These are phyloP conservation scores for Phaseolus coccineus DNA, from an alignment of 331 rosid species.

Conservation along the genomic window DNA sequence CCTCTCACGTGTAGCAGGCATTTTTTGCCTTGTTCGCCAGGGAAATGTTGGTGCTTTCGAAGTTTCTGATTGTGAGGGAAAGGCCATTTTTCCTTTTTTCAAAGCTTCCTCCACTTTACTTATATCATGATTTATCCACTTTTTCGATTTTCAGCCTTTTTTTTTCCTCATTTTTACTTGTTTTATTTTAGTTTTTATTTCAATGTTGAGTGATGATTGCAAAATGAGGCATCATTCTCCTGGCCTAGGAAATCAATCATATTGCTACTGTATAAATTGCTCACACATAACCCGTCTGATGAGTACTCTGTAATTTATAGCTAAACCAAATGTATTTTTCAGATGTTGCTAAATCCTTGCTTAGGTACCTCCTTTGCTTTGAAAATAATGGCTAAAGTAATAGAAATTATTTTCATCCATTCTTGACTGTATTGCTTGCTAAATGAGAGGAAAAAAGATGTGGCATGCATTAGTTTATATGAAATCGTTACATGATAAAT, in stretches of 20 bases:
- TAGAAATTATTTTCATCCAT: not conserved
- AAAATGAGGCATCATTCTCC: not conserved
- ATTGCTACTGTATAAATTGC: slow-evolving; percentile 6
- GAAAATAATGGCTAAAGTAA: not conserved
- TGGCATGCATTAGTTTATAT: slow-evolving; percentile 15
- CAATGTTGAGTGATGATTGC: slow-evolving; percentile 14
- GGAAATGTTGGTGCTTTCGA: slow-evolving; percentile 8
- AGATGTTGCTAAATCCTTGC: slow-evolving; percentile 4
- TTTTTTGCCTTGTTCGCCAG: slow-evolving; percentile 21
- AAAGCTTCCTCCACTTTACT: slow-evolving; percentile 25
- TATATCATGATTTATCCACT: not conserved
- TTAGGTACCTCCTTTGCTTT: slow-evolving; percentile 16
- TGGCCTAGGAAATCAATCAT: slow-evolving; percentile 20
- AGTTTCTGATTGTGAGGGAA: slow-evolving; percentile 1
- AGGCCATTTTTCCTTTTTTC: not conserved
- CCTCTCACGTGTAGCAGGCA: not conserved
- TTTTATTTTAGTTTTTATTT: not conserved
- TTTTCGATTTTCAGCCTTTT: not conserved
- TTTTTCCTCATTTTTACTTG: not conserved
- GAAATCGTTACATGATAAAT: slow-evolving; percentile 5
- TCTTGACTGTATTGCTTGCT: not conserved
- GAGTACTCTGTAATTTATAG: slow-evolving; percentile 24
- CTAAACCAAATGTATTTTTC: not conserved
- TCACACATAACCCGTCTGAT: not conserved
- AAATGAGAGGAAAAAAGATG: too few species aligned